Base-by-base conservation (phyloP, 2,329 filamentous ascomycete species). In the Claviceps citrina region DNA sequence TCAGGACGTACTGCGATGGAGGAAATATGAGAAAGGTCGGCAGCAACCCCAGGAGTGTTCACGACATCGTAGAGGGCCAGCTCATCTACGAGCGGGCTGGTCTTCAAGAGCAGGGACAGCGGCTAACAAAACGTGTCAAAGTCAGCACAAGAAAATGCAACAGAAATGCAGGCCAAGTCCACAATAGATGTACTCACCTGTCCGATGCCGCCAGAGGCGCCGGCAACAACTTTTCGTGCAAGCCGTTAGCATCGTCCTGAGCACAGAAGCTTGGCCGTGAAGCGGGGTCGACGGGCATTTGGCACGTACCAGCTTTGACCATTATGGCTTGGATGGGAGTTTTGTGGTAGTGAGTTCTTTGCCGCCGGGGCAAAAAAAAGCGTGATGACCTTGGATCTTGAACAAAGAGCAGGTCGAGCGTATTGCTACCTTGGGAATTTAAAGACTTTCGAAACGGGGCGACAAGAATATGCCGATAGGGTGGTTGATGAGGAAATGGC, bases 41-140 rank as follows among this genome's bases (percentile, higher is more conserved):
- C 79, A 49, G 87, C 84, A 58, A 98, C 91, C 65, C 91, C 91
- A 54, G 86, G 87, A 38, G 86, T 93, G 76, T 96, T 95, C 65
- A 96, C 89, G 51, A 98, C 87, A 93, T 98, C 91, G 73, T 95
- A 98, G 54, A 98, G 83, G 46, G 86, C 73, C 55, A 98, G 84
- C 70, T 96, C 84, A 56, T 89, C 81, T 56, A 98, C 73, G 57
- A 85, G 77, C 49, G 86, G 82, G 58, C 73, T 84, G 51, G 82
- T 77, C 77, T 98, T 98, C 61, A 96, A 75, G 54, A 98, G 82
- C 51, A 98, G 84, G 50, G 91, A 98, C 56, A 98, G 75, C 52
- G 91, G 91, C 87, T 96, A 41, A 20, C 39, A 31, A 27, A 27
- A 58, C 34, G 15, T 32, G 43, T 28, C 36, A 38, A 46, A 43